Evolutionary conservation across 1,284 basidiomycete genomes (phyloP).

Genomic region (Microbotryum scabiosae): DNA sequence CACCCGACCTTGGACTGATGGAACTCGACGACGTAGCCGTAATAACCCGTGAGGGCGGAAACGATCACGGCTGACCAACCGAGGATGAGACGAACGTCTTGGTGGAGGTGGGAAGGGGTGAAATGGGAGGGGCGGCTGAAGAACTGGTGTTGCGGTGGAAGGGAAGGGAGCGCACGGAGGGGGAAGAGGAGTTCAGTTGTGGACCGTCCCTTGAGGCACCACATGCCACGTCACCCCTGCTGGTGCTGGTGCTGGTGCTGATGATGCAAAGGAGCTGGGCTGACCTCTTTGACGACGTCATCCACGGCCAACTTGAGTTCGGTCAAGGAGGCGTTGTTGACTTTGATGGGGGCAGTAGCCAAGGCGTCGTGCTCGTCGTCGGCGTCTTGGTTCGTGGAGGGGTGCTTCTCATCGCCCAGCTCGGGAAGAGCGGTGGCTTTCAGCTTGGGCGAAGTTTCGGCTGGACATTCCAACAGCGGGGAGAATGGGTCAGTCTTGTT

Average conservation of each 20-base stretch:
- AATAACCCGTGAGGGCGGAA: conserved; percentile 66
- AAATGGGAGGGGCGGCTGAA: conserved; percentile 64
- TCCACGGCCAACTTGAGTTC: conserved; percentile 87
- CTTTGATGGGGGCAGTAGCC: conserved; percentile 42
- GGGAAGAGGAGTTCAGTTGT: neutral
- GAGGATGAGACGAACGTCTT: conserved; percentile 70
- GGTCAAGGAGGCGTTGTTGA: conserved; percentile 69
- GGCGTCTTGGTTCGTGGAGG: neutral
- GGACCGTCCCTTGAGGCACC: too few relatives aligned
- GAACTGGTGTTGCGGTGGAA: conserved; percentile 48
- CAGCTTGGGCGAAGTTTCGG: too few relatives aligned
- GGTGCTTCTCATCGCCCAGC: too few relatives aligned
- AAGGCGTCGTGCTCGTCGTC: neutral
- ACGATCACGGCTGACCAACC: conserved; percentile 76
- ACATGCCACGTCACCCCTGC: neutral
- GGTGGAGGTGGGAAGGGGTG: conserved; percentile 73
- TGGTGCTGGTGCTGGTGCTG: neutral
- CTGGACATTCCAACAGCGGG: too few relatives aligned
- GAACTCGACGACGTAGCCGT: conserved; percentile 76
- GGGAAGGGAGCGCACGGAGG: neutral
- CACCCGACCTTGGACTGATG: conserved; percentile 71
- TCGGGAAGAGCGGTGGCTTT: too few relatives aligned
- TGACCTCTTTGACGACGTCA: conserved; percentile 76
- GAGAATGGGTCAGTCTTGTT: too few relatives aligned
- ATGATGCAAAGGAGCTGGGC: conserved; percentile 37